Conservation (phyloP, 345 rosid species). For the Brassica cretica region DNA sequence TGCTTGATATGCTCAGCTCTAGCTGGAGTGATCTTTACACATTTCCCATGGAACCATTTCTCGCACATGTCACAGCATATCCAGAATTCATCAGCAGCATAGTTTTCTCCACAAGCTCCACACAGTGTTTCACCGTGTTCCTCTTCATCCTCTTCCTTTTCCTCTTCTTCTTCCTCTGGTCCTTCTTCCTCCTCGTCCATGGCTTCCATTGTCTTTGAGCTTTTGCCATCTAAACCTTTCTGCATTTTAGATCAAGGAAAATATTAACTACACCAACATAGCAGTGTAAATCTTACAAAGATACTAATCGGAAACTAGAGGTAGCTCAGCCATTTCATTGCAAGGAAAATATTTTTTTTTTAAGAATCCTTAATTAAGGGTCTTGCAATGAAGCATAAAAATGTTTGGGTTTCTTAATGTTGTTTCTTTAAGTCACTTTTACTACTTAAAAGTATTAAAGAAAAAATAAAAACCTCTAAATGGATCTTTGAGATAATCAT, state of each 20-base stretch:
- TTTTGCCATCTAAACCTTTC: constrained; percentile 53
- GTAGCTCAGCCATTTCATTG: not conserved
- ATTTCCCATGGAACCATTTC: constrained; percentile 85
- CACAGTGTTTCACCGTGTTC: constrained; percentile 78
- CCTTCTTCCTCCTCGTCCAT: constrained; percentile 71
- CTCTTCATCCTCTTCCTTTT: constrained; percentile 46
- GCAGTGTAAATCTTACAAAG: not conserved
- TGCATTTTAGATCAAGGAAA: constrained; percentile 39
- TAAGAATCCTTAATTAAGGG: too few species aligned
- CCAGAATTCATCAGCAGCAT: constrained; percentile 81
- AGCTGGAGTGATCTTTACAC: constrained; percentile 86
- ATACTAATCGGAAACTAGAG: not conserved
- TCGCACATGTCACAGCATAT: constrained; percentile 81
- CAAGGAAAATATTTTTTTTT: too few species aligned
- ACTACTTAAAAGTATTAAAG: too few species aligned
- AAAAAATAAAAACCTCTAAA: too few species aligned
- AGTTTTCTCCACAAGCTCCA: constrained; percentile 83
- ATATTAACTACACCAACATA: not conserved
- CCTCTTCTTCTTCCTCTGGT: constrained; percentile 9
- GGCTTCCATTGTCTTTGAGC: constrained; percentile 37
- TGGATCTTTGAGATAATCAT: too few species aligned
- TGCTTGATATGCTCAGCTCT: constrained; percentile 85
- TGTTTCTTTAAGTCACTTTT: too few species aligned
- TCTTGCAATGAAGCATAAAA: too few species aligned
- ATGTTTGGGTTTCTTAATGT: too few species aligned